Conservation (phyloP, 208 protist genomes). For the Crithidia fasciculata region DNA sequence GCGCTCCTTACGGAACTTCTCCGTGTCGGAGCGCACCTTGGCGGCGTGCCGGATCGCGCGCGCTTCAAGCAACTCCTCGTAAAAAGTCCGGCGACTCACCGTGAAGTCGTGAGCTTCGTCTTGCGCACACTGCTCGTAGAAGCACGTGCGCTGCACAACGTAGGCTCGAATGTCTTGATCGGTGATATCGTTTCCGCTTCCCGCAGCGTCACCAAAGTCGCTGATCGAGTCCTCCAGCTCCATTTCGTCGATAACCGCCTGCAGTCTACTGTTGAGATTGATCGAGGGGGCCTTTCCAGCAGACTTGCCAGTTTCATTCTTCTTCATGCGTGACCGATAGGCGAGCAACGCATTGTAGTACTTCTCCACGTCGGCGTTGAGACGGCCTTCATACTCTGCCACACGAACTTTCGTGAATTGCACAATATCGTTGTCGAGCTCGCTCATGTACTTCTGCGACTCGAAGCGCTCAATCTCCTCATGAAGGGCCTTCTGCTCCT, state of each 20-base stretch:
- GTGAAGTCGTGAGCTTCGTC: conserved; percentile 49
- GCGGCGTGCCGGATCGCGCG: conserved; percentile 46
- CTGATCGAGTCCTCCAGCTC: conserved; percentile 33
- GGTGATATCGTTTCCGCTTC: conserved; percentile 42
- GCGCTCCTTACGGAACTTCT: conserved; percentile 37
- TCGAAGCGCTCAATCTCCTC: conserved; percentile 52
- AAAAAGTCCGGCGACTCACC: conserved; percentile 42
- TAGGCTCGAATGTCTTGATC: conserved; percentile 54
- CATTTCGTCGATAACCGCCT: conserved; percentile 27
- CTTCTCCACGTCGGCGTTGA: conserved; percentile 42
- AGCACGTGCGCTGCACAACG: conserved; percentile 45
- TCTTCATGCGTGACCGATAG: conserved; percentile 26
- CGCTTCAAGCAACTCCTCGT: conserved; percentile 57
- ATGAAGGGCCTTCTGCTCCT: conserved; percentile 50
- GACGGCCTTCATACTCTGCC: conserved; percentile 41
- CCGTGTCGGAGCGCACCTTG: conserved; percentile 51
- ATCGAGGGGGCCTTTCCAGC: conserved; percentile 17
- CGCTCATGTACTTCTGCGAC: conserved; percentile 40
- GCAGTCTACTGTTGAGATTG: conserved; percentile 36
- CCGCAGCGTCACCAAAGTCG: conserved; percentile 39
- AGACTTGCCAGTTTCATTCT: not conserved
- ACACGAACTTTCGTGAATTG: conserved; percentile 44
- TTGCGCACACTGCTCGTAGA: conserved; percentile 52
- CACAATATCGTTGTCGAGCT: conserved; percentile 40
- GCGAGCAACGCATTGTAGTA: conserved; percentile 47